Evolutionary conservation across 2,329 filamentous ascomycete genomes (phyloP), one percentile per base, ranked within the genome.

Genomic region (Coniochaeta pulveracea): DNA sequence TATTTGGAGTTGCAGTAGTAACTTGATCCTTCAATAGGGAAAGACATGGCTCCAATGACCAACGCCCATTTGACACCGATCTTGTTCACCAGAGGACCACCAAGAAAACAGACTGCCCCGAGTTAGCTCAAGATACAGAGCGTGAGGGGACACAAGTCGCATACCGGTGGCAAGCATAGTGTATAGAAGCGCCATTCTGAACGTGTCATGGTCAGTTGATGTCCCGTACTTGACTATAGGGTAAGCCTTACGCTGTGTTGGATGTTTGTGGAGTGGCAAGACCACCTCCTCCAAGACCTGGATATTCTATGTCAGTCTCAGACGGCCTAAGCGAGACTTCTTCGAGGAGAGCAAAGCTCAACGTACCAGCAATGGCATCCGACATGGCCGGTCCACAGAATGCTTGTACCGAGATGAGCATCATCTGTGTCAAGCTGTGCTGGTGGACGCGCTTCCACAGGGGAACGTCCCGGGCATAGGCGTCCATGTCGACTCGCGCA

Each of bases 1-100:
- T 61, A 64, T 41, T 63, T 63, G 45, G 58, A 62, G 26, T 64
- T 65, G 44, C 57, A 61, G 41, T 65, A 65, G 39, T 64, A 65
- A 8, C 60, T 58, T 0, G 61, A 64, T 4, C 61, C 61, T 14
- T 54, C 52, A 21, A 64, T 63, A 6, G 61, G 61, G 26, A 65
- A 64, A 0, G 56, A 59, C 37, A 48, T 46, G 12, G 49, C 48
- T 6, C 60, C 60, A 25, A 64, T 52, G 6, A 64, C 58, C 19
- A 64, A 40, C 7, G 60, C 51, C 61, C 61, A 64, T 35, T 64
- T 64, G 4, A 60, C 56, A 4, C 60, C 60, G 4, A 64, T 48
- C 36, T 63, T 63, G 42, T 64, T 64, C 10, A 64, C 60, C 18
- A 64, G 49, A 0, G 60, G 59, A 8, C 60, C 61, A 11, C 60